Base-by-base conservation (phyloP, 2,329 filamentous ascomycete species). In the Scorias spongiosa region DNA sequence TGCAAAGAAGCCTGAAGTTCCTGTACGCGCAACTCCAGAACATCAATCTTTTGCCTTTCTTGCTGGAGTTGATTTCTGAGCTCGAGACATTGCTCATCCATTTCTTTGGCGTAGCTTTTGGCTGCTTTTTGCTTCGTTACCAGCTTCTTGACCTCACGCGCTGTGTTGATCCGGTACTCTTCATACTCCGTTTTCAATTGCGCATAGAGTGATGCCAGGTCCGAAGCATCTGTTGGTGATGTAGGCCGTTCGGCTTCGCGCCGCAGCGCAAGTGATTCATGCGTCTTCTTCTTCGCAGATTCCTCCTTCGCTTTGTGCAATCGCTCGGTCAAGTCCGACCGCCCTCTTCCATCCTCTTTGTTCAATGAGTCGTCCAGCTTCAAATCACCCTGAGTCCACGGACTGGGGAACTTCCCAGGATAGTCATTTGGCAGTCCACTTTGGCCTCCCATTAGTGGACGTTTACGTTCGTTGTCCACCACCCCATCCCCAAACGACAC, bases 161-260 rank as follows among this genome's bases (percentile, higher is more conserved):
- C 77, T 49, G 82, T 83, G 49, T 82, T 80, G 39, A 76, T 70
- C 41, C 84, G 78, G 55, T 88, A 89, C 44, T 71, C 74, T 51
- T 84, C 74, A 54, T 83, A 88, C 56, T 86, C 76, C 18, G 75
- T 72, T 62, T 88, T 88, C 84, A 84, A 89, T 62, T 83, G 87
- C 53, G 74, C 78, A 6, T 82, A 83, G 3, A 82, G 86, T 46
- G 81, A 74, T 2, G 82, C 85, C 6, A 84, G 83, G 54, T 84
- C 78, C 49, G 81, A 80, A 41, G 85, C 64, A 54, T 87, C 82
- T 9, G 12, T 36, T 15, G 15, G 12, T 3, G 32, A 12, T 40
- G 80, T 63, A 0, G 81, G 85, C 44, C 72, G 68, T 42, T 76
- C 72, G 51, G 67, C 65, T 42, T 61, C 63, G 15, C 47, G 46